These are phyloP conservation scores for Pythium sukuiense DNA, from an alignment of 352 stramenopile species.

Conservation along the genomic window DNA sequence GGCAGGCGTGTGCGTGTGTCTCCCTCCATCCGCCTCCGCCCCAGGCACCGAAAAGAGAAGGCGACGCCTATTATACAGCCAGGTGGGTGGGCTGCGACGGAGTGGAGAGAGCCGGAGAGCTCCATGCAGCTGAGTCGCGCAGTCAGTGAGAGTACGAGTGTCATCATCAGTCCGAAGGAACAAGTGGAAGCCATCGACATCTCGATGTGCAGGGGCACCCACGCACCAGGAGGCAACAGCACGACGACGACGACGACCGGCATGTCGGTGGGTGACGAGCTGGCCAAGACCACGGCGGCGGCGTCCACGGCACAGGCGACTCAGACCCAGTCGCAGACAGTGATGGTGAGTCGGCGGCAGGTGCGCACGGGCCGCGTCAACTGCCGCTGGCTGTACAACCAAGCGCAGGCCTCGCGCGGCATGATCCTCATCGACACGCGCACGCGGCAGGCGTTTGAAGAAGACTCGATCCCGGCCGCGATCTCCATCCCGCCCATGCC, in stretches of 20 bases:
- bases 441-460: slow-evolving; percentile 47
- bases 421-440: slow-evolving; percentile 81
- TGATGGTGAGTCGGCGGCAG: slow-evolving; percentile 39
- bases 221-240: background rate
- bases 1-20: background rate
- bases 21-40: background rate
- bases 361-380: slow-evolving; percentile 71
- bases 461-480: slow-evolving; percentile 73
- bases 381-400: slow-evolving; percentile 86
- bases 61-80: no score
- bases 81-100: background rate
- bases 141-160: background rate
- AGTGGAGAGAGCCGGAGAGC: background rate
- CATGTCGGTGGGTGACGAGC: slow-evolving; percentile 28
- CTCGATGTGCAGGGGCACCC: slow-evolving; percentile 6
- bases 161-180: background rate
- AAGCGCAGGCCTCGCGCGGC: slow-evolving; percentile 70
- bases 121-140: slow-evolving; percentile 1
- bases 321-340: slow-evolving; percentile 21
- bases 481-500: slow-evolving; percentile 70
- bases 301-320: background rate
- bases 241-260: background rate
- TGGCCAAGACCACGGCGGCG: slow-evolving; percentile 6
- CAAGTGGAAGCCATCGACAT: background rate
- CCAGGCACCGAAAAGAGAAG: background rate